Percentiles rank a stretch among this genome's conserved stretches.
These are phyloP conservation scores for Azolla pinnata DNA, from an alignment of 75 land plant species.

Conservation along the genomic window DNA sequence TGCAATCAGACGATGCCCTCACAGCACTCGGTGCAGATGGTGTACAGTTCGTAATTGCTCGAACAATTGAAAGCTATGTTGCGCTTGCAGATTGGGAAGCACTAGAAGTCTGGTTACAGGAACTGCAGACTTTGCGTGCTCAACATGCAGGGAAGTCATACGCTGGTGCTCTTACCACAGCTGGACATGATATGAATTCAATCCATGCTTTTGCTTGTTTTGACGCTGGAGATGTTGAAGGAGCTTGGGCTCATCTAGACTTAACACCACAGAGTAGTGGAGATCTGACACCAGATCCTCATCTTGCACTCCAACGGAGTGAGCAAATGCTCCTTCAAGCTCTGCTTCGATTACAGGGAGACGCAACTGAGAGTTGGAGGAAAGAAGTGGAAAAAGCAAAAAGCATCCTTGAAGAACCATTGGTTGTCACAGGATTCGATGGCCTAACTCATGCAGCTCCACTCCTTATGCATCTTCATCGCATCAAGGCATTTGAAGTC, in stretches of 20 bases:
- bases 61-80: constrained; percentile 73
- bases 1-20: constrained; percentile 76
- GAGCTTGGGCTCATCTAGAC: constrained; percentile 79
- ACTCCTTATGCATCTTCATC: constrained; percentile 65
- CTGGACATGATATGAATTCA: constrained; percentile 95
- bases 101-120: constrained; percentile 73
- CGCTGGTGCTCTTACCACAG: constrained; percentile 85
- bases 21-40: constrained; percentile 74
- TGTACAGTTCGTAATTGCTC: constrained; percentile 77
- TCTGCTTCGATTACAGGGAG: constrained; percentile 46
- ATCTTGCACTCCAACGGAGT: constrained; percentile 79
- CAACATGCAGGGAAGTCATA: constrained; percentile 86
- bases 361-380: constrained; percentile 29
- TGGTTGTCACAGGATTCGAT: constrained; percentile 65
- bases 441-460: constrained; percentile 59
- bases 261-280: constrained; percentile 94
- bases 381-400: constrained; percentile 52
- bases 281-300: constrained; percentile 83
- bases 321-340: constrained; percentile 98
- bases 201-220: constrained; percentile 85
- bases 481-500: constrained; percentile 69
- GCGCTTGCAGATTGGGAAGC: constrained; percentile 91
- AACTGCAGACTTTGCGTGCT: constrained; percentile 76
- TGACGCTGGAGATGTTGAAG: constrained; percentile 79
- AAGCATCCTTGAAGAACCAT: constrained; percentile 68